Percentiles rank a stretch among this genome's conserved stretches.
Conservation (phyloP, 768 basidiomycete species). For the Tulasnella sp. region DNA sequence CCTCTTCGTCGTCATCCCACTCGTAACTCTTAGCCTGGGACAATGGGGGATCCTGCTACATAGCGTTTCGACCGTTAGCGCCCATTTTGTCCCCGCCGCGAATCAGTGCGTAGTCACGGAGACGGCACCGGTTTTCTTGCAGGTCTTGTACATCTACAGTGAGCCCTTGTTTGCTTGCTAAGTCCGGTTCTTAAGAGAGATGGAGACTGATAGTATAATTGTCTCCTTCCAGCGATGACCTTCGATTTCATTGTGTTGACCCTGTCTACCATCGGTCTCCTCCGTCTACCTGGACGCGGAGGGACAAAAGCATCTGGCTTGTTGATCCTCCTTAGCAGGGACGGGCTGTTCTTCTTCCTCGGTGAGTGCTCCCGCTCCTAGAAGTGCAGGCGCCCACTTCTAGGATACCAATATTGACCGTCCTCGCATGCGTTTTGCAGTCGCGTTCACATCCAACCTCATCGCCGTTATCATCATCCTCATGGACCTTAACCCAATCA, state of each 20-base stretch:
- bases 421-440: too few relatives aligned
- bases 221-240: slow-evolving; percentile 39
- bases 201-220: background rate
- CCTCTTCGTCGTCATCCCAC: slow-evolving; percentile 38
- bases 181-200: background rate
- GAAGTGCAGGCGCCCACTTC: background rate
- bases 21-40: slow-evolving; percentile 49
- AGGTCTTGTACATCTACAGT: slow-evolving; percentile 54
- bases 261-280: slow-evolving; percentile 53
- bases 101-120: slow-evolving; percentile 16
- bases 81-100: background rate
- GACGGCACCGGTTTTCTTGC: slow-evolving; percentile 40
- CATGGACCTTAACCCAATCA: slow-evolving; percentile 12
- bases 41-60: slow-evolving; percentile 24
- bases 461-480: slow-evolving; percentile 6
- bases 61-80: slow-evolving; percentile 1
- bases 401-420: background rate
- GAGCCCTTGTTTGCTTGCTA: background rate
- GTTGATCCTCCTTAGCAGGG: slow-evolving; percentile 53
- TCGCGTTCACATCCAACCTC: slow-evolving; percentile 14
- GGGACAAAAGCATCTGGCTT: slow-evolving; percentile 35
- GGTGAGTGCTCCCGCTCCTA: too few relatives aligned
- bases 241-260: slow-evolving; percentile 57
- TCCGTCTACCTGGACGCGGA: slow-evolving; percentile 34
- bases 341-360: slow-evolving; percentile 61